Base-by-base conservation (phyloP, 2,329 filamentous ascomycete species). In the Peltaster fructicola region DNA sequence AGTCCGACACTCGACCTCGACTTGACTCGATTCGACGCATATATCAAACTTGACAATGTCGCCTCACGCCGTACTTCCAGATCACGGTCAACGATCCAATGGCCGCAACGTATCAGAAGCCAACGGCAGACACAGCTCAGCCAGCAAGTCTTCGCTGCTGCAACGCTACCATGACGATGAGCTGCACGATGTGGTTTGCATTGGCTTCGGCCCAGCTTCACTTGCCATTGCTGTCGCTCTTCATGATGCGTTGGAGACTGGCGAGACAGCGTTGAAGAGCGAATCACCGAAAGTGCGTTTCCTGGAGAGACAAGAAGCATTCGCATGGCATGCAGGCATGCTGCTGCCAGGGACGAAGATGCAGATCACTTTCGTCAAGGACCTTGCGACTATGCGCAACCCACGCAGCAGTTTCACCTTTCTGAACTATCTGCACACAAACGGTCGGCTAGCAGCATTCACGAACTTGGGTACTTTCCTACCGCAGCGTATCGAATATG, bases 311-410 rank as follows among this genome's bases (percentile, higher is more conserved):
- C 85, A 95, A 53, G 45, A 60, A 15, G 57, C 63, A 23, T 95
- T 95, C 45, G 70, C 77, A 30, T 95, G 85, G 85, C 85, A 95
- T 51, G 73, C 81, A 1, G 85, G 85, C 31, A 95, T 95, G 85
- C 69, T 93, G 30, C 66, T 95, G 3, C 80, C 82, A 0, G 84
- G 82, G 4, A 79, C 84, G 25, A 82, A 77, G 55, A 95, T 95
- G 85, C 85, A 95, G 49, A 95, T 95, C 40, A 90, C 80, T 7
- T 95, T 92, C 57, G 66, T 95, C 56, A 95, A 95, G 57, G 85
- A 95, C 47, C 68, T 95, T 50, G 85, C 85, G 3, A 88, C 80
- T 3, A 62, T 92, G 38, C 68, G 85, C 30, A 73, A 95, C 47
- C 85, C 85, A 6, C 69, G 76, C 35, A 91, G 79, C 37, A 67